These are phyloP conservation scores for Neophaeococcomyces mojaviensis DNA, from an alignment of 2,329 filamentous ascomycete genomes.

Conservation along the genomic window DNA sequence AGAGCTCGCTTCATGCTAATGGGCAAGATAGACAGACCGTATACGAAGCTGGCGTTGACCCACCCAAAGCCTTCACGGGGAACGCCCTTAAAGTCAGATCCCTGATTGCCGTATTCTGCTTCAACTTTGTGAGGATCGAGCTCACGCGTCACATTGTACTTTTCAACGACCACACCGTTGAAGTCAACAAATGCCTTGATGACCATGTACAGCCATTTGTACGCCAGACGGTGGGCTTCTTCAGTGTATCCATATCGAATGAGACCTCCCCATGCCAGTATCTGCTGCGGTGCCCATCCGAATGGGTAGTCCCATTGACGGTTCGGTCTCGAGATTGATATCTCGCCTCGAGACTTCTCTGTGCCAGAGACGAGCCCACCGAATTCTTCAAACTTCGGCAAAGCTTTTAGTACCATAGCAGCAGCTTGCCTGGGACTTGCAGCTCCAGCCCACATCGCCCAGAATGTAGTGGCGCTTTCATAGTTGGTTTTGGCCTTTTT, in stretches of 20 bases:
- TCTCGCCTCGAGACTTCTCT: constrained; percentile 72
- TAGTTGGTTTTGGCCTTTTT: constrained; percentile 75
- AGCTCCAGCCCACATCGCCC: constrained; percentile 93
- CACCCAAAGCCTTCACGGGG: constrained; percentile 98
- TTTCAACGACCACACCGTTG: constrained; percentile 96
- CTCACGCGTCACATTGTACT: constrained; percentile 90
- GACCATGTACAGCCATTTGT: constrained; percentile 98
- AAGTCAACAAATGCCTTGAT: constrained; percentile 98
- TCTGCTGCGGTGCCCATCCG: constrained; percentile 97
- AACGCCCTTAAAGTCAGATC: constrained; percentile 88
- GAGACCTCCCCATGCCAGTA: constrained; percentile 91
- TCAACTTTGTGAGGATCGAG: constrained; percentile 89
- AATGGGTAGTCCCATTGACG: constrained; percentile 98
- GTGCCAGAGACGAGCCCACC: constrained; percentile 87
- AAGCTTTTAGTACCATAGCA: constrained; percentile 67
- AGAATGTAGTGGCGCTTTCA: constrained; percentile 89
- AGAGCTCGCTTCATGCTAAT: constrained; percentile 84
- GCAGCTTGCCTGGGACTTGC: constrained; percentile 81
- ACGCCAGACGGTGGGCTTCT: constrained; percentile 80
- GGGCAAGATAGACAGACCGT: constrained; percentile 80
- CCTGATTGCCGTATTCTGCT: constrained; percentile 97
- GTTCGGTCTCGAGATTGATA: constrained; percentile 78
- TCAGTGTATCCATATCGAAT: constrained; percentile 86
- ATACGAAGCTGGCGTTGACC: constrained; percentile 98
- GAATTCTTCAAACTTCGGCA: constrained; percentile 80